Evolutionary conservation across 108 stramenopile species (phyloP), one percentile per base, ranked within the genome.

Genomic region (Pseudonitzschia delicatissima): DNA sequence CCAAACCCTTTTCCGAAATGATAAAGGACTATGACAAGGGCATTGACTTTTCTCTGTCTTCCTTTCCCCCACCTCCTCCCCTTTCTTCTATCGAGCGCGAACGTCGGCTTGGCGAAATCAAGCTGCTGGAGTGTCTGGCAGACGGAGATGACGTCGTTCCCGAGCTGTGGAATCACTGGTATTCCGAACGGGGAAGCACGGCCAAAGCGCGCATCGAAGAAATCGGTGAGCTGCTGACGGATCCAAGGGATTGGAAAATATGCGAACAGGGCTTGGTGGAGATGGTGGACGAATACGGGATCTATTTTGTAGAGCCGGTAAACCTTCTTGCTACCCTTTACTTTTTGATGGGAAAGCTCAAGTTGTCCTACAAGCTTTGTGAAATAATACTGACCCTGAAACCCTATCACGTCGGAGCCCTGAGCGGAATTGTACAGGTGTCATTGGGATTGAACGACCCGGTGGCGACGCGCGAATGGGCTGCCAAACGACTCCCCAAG

Each of bases 371-470:
- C 57, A 40, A 64, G 32, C 67, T 87, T 53, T 83, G 83, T 45
- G 69, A 87, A 58, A 42, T 78, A 27, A 85, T 94, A 23, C 51
- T 94, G 29, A 45, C 63, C 20, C 57, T 82, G 25, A 94, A 91
- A 40, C 89, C 90, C 0, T 88, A 87, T 85, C 92, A 94, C 48
- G 74, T 94, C 49, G 92, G 90, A 25, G 92, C 92, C 9, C 70
- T 94, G 35, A 79, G 77, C 0, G 84, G 84, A 5, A 78, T 94
- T 34, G 83, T 88, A 52, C 73, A 87, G 74, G 78, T 88, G 8
- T 87, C 78, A 63, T 53, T 77, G 1, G 61, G 64, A 5, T 39
- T 86, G 68, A 72, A 69, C 17, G 85, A 91, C 67, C 27, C 50
- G 35, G 64, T 65, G 0, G 66, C 58, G 17, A 85, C 80, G 12